Conservation (phyloP, 2,329 filamentous ascomycete species). For the Coccinonectria pachysandricola region DNA sequence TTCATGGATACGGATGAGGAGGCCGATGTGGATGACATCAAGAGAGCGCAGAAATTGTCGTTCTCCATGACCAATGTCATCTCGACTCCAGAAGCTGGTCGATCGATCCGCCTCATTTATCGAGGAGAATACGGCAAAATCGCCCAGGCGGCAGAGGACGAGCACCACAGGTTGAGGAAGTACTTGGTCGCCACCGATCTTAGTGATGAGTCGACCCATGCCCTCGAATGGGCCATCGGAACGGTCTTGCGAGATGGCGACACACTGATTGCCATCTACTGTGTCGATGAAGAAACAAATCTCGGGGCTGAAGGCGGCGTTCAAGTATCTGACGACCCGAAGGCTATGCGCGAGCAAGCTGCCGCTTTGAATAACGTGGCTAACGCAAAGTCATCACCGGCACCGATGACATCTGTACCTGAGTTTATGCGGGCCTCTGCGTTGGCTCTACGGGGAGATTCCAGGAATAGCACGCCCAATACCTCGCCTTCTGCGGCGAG, state of each 20-base stretch:
- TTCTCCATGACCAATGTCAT: conserved; percentile 73
- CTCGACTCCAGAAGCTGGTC: conserved; percentile 63
- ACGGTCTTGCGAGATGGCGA: conserved; percentile 91
- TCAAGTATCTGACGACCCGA: conserved; percentile 60
- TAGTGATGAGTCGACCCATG: conserved; percentile 88
- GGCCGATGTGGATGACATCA: conserved; percentile 73
- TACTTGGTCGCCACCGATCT: conserved; percentile 95
- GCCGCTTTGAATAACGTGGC: conserved; percentile 58
- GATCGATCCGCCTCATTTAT: conserved; percentile 81
- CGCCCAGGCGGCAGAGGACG: conserved; percentile 67
- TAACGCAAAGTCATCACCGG: conserved; percentile 25
- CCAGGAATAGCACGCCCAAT: conserved; percentile 24
- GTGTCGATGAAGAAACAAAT: conserved; percentile 76
- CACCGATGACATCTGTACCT: conserved; percentile 23
- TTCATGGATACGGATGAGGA: conserved; percentile 78
- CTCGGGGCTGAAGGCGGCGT: conserved; percentile 39
- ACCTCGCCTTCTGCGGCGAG: conserved; percentile 39
- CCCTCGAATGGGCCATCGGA: conserved; percentile 94
- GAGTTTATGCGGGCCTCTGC: conserved; percentile 23
- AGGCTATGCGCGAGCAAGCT: conserved; percentile 65
- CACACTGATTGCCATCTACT: conserved; percentile 86
- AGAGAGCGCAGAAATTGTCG: conserved; percentile 73
- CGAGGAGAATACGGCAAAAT: conserved; percentile 75
- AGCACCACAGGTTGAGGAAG: conserved; percentile 68
- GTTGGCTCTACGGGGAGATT: conserved; percentile 19